A percentile compares a stretch with the other conserved stretches of the same genome.
These are phyloP conservation scores for Candida tibetensis DNA, from an alignment of 805 yeast species.

Conservation along the genomic window DNA sequence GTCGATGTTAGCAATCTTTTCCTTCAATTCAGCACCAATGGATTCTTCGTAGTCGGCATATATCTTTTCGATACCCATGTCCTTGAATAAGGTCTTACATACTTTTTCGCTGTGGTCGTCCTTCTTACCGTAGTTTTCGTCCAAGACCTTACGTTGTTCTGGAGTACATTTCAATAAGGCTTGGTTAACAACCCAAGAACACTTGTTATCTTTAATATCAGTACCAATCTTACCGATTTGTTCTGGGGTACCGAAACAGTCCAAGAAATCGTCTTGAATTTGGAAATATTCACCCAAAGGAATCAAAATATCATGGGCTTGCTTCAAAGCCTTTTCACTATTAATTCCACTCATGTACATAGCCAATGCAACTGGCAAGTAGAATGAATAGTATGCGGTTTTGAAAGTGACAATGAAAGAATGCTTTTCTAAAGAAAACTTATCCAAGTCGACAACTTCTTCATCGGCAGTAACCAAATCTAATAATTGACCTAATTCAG, in stretches of 20 bases:
- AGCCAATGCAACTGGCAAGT: conserved; percentile 94
- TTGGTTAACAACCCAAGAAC: conserved; percentile 95
- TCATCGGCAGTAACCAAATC: conserved; percentile 98
- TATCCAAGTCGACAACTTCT: conserved; percentile 82
- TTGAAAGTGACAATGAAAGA: conserved; percentile 93
- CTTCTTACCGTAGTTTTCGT: conserved; percentile 87
- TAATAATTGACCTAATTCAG: conserved; percentile 93
- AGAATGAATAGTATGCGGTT: conserved; percentile 96
- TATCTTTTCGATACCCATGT: conserved; percentile 65
- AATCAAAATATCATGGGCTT: conserved; percentile 81
- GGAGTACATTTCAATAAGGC: conserved; percentile 77
- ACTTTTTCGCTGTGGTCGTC: conserved; percentile 62
- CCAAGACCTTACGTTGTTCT: conserved; percentile 79
- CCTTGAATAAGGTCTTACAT: conserved; percentile 71
- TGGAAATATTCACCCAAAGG: conserved; percentile 99
- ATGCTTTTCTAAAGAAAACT: conserved; percentile 85
- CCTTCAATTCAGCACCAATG: conserved; percentile 60
- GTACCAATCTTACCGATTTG: conserved; percentile 98
- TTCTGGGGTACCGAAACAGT: conserved; percentile 95
- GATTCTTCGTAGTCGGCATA: conserved; percentile 83
- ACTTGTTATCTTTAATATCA: conserved; percentile 96
- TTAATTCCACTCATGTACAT: conserved; percentile 87
- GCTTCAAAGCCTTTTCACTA: conserved; percentile 72
- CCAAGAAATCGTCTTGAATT: conserved; percentile 95
- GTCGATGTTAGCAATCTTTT: conserved; percentile 68